Evolutionary conservation across 176 grass and related monocot species (phyloP).

Genomic region (Stipa capillata): DNA sequence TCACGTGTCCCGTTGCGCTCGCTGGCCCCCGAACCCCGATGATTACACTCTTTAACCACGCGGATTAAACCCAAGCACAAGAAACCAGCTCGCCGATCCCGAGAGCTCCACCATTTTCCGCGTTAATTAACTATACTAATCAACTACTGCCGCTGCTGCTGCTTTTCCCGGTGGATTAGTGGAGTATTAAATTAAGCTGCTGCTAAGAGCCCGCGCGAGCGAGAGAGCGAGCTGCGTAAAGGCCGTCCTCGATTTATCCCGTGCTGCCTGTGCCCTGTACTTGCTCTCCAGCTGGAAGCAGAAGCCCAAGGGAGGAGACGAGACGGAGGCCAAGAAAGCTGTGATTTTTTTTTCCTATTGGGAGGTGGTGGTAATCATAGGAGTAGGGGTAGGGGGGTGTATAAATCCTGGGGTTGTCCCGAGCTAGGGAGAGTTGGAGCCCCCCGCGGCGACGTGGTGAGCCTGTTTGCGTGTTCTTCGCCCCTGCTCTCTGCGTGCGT

Average conservation of each 20-base stretch:
- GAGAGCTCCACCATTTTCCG: neutral
- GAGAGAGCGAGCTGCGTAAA: neutral
- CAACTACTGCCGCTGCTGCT: no score
- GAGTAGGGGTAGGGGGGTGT: neutral
- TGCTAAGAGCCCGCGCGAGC: neutral
- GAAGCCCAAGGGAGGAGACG: neutral
- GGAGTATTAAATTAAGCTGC: neutral
- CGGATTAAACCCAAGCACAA: neutral
- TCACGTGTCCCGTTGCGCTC: conserved; percentile 24
- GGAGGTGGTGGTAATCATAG: conserved; percentile 20
- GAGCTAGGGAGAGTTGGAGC: conserved; percentile 17
- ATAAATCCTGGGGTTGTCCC: conserved; percentile 25
- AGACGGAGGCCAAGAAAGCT: neutral
- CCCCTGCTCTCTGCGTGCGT: neutral
- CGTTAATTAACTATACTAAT: neutral
- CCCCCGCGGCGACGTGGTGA: conserved; percentile 21
- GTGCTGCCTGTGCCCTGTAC: no score
- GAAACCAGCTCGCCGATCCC: conserved; percentile 17
- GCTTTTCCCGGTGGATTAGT: neutral
- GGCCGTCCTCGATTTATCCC: no score
- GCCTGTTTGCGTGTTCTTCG: neutral
- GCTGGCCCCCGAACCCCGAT: neutral
- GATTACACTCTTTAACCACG: neutral
- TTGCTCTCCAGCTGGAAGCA: conserved; percentile 21
- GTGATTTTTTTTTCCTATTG: neutral